Percentiles rank a stretch among this genome's conserved stretches.
Conservation (phyloP, 768 basidiomycete species). For the Amanita rimosa region DNA sequence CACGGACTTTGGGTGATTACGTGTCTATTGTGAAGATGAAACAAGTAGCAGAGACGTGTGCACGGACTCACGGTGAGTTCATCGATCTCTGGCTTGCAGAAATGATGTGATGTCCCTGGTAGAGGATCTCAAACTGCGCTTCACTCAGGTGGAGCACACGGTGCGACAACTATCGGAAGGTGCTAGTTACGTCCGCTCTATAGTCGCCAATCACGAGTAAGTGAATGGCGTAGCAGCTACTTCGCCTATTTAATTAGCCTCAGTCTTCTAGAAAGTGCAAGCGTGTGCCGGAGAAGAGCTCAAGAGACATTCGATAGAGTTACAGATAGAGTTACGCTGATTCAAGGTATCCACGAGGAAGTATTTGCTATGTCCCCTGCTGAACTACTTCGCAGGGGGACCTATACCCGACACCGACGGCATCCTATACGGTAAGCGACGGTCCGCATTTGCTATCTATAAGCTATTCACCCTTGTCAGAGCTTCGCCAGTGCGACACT, state of each 20-base stretch:
- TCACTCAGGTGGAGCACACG: conserved; percentile 40
- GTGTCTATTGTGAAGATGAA: conserved; percentile 72
- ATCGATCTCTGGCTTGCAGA: background rate
- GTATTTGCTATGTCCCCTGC: background rate
- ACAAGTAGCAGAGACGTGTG: conserved; percentile 65
- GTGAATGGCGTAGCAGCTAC: conserved; percentile 7
- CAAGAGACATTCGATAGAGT: conserved; percentile 44
- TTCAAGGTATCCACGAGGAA: conserved; percentile 4
- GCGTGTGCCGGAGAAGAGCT: conserved; percentile 40
- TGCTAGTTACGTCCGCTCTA: conserved; percentile 44
- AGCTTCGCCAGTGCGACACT: conserved; percentile 54
- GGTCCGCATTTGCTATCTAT: background rate
- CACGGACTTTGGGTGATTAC: conserved; percentile 69
- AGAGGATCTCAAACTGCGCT: conserved; percentile 52
- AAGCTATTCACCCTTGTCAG: conserved; percentile 21
- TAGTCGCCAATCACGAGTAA: conserved; percentile 36
- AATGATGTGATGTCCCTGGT: background rate
- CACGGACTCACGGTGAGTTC: conserved; percentile 52
- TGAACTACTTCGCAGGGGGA: conserved; percentile 14
- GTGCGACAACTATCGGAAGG: conserved; percentile 46
- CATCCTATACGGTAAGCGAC: conserved; percentile 37
- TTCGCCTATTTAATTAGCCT: background rate
- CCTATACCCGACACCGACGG: conserved; percentile 38
- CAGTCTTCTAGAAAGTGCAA: conserved; percentile 54
- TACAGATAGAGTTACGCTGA: conserved; percentile 1